Percentiles rank a stretch among this genome's conserved stretches.
phyloP scores from a whole-genome alignment of 2,329 filamentous ascomycete genomes.

The Diaporthe destruens region DNA sequence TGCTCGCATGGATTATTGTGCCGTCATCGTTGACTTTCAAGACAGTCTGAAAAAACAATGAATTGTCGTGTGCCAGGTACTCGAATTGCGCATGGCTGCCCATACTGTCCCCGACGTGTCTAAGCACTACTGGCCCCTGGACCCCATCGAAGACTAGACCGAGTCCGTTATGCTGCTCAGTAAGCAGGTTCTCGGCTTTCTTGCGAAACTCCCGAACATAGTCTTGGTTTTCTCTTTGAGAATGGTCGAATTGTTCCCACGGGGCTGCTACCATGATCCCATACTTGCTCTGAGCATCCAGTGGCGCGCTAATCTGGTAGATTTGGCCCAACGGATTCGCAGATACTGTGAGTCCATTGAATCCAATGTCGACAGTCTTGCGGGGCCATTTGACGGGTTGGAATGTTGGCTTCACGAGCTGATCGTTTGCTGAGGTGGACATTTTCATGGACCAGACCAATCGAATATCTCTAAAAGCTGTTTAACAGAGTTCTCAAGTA shows the following conservation, averaged over 20 bases:
- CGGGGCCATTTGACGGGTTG: background rate
- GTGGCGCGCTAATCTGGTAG: constrained; percentile 35
- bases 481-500: background rate
- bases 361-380: constrained; percentile 42
- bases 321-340: constrained; percentile 41
- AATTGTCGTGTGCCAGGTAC: background rate
- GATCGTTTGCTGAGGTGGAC: background rate
- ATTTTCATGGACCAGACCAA: background rate
- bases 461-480: background rate
- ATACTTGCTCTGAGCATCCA: constrained; percentile 20
- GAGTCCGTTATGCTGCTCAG: background rate
- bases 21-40: constrained; percentile 36
- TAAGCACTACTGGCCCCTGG: constrained; percentile 29
- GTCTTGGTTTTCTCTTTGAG: constrained; percentile 34
- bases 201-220: constrained; percentile 43
- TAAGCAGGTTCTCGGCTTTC: constrained; percentile 39
- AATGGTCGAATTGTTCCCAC: constrained; percentile 43
- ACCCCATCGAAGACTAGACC: constrained; percentile 23
- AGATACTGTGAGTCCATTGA: constrained; percentile 39
- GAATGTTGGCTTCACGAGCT: constrained; percentile 25
- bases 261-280: constrained; percentile 43
- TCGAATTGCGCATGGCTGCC: constrained; percentile 35
- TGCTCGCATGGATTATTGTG: constrained; percentile 37
- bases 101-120: constrained; percentile 21
- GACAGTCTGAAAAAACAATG: constrained; percentile 17